phyloP scores from a whole-genome alignment of 441 rosid species.

The Corymbia calophylla region DNA sequence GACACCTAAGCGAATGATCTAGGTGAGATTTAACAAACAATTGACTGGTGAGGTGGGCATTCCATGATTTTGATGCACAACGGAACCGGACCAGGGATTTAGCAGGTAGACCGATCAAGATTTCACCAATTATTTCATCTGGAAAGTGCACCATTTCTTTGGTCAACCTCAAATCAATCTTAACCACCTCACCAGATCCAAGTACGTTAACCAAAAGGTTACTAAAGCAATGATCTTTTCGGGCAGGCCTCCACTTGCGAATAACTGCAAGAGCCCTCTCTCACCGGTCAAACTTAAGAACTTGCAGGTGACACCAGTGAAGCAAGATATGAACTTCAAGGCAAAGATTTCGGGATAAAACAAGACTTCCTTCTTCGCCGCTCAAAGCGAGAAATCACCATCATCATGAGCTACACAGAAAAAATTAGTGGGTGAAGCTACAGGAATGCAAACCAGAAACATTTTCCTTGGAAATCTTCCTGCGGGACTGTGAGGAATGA shows the following conservation, averaged over 20 bases:
- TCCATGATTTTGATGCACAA: background rate
- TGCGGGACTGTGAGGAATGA: background rate
- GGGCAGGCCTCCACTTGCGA: background rate
- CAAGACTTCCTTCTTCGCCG: background rate
- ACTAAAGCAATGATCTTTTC: background rate
- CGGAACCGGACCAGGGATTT: background rate
- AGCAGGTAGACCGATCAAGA: background rate
- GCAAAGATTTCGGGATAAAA: background rate
- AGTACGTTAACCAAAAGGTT: background rate
- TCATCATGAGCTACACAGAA: background rate
- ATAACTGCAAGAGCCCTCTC: background rate
- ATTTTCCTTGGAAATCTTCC: background rate
- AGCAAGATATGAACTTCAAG: background rate
- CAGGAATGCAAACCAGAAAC: background rate
- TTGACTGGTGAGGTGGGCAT: background rate
- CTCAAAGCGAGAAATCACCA: background rate
- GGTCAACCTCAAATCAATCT: background rate
- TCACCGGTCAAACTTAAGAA: background rate
- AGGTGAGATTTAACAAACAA: background rate
- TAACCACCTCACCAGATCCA: background rate
- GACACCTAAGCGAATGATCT: background rate
- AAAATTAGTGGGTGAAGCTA: background rate
- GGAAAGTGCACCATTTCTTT: background rate
- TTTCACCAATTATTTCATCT: background rate
- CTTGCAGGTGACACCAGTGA: background rate